A percentile compares a stretch with the other conserved stretches of the same genome.
phyloP scores from a whole-genome alignment of 148 eudicot genomes.

The Rhododendron williamsianum region DNA sequence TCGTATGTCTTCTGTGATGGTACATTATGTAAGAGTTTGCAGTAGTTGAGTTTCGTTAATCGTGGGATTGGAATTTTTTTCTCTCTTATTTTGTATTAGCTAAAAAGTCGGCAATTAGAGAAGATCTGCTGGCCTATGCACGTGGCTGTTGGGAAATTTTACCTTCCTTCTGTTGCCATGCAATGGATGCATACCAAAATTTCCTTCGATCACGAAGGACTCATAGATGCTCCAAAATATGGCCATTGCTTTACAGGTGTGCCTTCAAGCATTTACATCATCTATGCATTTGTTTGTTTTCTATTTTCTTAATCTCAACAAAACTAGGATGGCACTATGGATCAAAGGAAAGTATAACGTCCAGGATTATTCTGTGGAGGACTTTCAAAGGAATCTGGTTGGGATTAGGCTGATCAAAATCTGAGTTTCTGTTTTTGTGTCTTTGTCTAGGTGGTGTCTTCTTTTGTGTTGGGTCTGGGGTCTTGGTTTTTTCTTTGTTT shows the following conservation, averaged over 20 bases:
- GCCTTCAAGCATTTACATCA: not conserved
- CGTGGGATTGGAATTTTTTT: constrained; percentile 26
- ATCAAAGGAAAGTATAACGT: too few relatives aligned
- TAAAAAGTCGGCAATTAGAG: constrained; percentile 51
- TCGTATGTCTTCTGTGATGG: not conserved
- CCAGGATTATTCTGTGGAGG: too few relatives aligned
- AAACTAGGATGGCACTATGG: too few relatives aligned
- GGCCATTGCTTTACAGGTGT: constrained; percentile 63
- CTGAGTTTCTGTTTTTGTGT: too few relatives aligned
- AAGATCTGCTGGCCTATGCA: constrained; percentile 69
- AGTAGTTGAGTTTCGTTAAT: not conserved
- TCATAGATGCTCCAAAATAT: constrained; percentile 52
- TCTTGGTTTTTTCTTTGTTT: too few relatives aligned
- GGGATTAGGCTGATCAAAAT: too few relatives aligned
- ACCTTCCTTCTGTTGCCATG: constrained; percentile 72
- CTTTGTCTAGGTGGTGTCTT: too few relatives aligned
- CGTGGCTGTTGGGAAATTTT: constrained; percentile 65
- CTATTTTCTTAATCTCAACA: not conserved
- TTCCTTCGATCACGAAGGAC: constrained; percentile 50
- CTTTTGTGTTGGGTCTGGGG: too few relatives aligned
- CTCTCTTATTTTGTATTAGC: constrained; percentile 37
- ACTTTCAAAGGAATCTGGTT: too few relatives aligned
- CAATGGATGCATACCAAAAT: constrained; percentile 52
- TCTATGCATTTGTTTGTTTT: not conserved
- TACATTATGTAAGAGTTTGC: not conserved